These are phyloP conservation scores for Penicillium tannophilum DNA, from an alignment of 495 filamentous ascomycete genomes.

Conservation along the genomic window DNA sequence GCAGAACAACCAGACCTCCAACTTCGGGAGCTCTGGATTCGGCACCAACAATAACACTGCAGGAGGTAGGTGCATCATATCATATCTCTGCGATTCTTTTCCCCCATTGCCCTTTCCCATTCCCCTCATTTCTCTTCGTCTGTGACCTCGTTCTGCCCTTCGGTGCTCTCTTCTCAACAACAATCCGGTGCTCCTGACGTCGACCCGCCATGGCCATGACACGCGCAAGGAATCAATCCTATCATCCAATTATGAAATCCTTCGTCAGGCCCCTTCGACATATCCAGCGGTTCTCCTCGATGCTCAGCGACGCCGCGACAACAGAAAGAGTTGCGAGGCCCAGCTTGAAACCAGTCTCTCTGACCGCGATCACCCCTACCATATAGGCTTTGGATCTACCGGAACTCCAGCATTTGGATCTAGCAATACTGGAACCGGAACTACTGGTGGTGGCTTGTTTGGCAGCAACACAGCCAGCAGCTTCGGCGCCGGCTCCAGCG, in stretches of 20 bases:
- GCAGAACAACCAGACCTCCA: slow-evolving; percentile 58
- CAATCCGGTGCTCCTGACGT: slow-evolving; percentile 40
- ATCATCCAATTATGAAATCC: slow-evolving; percentile 7
- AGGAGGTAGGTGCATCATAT: slow-evolving; percentile 47
- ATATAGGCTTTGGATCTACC: slow-evolving; percentile 63
- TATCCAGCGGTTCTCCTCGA: slow-evolving; percentile 32
- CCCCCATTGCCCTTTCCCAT: slow-evolving; percentile 17
- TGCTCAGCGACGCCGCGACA: slow-evolving; percentile 38
- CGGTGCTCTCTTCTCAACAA: slow-evolving; percentile 17
- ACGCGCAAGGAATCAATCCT: slow-evolving; percentile 22
- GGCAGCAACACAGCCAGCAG: slow-evolving; percentile 49
- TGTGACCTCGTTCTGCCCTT: background rate
- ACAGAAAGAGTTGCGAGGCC: slow-evolving; percentile 45
- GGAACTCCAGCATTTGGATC: slow-evolving; percentile 42
- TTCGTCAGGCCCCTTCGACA: slow-evolving; percentile 22
- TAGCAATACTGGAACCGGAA: slow-evolving; percentile 31
- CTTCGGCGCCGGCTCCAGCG: slow-evolving; percentile 58
- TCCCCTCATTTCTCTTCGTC: slow-evolving; percentile 24
- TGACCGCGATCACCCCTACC: slow-evolving; percentile 46
- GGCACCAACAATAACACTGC: slow-evolving; percentile 42
- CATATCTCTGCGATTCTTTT: slow-evolving; percentile 19
- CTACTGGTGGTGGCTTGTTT: slow-evolving; percentile 46
- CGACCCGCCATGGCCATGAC: slow-evolving; percentile 38
- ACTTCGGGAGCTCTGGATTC: slow-evolving; percentile 46
- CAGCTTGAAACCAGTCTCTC: slow-evolving; percentile 37